Percentiles rank a stretch among this genome's conserved stretches.
These are phyloP conservation scores for Abrus pulchellus DNA, from an alignment of 306 rosid species.

Conservation along the genomic window DNA sequence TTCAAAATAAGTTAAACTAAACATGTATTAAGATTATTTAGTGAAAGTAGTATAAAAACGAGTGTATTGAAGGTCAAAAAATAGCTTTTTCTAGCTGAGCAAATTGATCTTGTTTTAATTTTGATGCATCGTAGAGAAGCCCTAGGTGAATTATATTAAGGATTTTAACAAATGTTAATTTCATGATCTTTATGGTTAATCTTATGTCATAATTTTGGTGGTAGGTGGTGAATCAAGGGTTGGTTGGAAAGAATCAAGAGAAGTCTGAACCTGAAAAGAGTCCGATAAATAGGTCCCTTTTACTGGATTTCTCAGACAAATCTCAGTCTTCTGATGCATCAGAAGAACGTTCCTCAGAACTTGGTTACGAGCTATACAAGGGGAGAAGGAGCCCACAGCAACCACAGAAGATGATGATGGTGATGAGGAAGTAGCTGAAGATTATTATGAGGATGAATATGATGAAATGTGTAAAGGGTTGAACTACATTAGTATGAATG, in stretches of 20 bases:
- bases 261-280: slow-evolving; percentile 61
- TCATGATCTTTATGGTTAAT: background rate
- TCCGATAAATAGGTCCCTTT: slow-evolving; percentile 66
- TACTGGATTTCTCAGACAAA: slow-evolving; percentile 81
- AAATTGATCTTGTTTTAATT: background rate
- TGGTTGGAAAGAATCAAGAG: slow-evolving; percentile 58
- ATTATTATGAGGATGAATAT: slow-evolving; percentile 41
- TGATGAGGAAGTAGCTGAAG: slow-evolving; percentile 40
- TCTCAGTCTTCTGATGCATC: slow-evolving; percentile 57
- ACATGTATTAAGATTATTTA: background rate
- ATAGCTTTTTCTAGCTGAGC: background rate
- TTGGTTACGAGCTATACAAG: slow-evolving; percentile 52
- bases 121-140: background rate
- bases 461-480: slow-evolving; percentile 75
- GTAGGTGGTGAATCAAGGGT: slow-evolving; percentile 54
- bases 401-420: slow-evolving; percentile 66
- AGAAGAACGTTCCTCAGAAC: slow-evolving; percentile 64
- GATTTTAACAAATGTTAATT: too few species aligned
- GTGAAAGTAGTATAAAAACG: background rate
- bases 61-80: background rate
- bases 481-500: slow-evolving; percentile 68
- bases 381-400: slow-evolving; percentile 36
- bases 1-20: background rate
- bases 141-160: too few species aligned
- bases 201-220: background rate